Conservation (phyloP, 2,329 filamentous ascomycete genomes). For the Neofusicoccum umdonicola region DNA sequence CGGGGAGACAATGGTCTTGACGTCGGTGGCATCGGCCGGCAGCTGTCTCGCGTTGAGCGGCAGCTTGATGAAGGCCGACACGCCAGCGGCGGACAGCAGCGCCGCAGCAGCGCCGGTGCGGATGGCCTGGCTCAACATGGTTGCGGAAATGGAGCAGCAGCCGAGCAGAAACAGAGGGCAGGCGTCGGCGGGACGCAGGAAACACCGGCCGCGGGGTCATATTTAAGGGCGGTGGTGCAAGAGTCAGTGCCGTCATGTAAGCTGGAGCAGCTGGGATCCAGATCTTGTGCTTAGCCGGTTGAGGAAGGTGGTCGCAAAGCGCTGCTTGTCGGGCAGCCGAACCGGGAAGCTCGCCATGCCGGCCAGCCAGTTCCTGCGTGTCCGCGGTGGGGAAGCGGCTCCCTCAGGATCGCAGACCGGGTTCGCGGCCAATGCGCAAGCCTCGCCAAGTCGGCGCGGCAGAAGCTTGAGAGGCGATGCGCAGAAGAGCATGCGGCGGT, state of each 20-base stretch:
- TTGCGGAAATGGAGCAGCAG: background rate
- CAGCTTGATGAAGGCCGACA: conserved; percentile 6
- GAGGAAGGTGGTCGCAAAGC: background rate
- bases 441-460: background rate
- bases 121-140: background rate
- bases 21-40: conserved; percentile 42
- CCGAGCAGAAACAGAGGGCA: background rate
- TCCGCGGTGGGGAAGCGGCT: background rate
- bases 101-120: conserved; percentile 1
- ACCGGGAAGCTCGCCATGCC: background rate
- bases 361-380: background rate
- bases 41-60: conserved; percentile 21
- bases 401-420: background rate
- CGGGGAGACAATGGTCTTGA: conserved; percentile 47
- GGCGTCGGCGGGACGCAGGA: too few species aligned
- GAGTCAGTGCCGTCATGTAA: conserved; percentile 7
- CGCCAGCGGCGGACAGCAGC: background rate
- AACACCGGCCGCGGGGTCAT: background rate
- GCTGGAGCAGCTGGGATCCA: background rate
- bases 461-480: background rate
- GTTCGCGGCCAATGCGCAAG: background rate
- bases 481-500: too few species aligned
- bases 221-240: background rate
- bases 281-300: background rate
- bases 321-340: background rate